Evolutionary conservation across 352 stramenopile species (phyloP).

Genomic region (Saprolegnia diclina): DNA sequence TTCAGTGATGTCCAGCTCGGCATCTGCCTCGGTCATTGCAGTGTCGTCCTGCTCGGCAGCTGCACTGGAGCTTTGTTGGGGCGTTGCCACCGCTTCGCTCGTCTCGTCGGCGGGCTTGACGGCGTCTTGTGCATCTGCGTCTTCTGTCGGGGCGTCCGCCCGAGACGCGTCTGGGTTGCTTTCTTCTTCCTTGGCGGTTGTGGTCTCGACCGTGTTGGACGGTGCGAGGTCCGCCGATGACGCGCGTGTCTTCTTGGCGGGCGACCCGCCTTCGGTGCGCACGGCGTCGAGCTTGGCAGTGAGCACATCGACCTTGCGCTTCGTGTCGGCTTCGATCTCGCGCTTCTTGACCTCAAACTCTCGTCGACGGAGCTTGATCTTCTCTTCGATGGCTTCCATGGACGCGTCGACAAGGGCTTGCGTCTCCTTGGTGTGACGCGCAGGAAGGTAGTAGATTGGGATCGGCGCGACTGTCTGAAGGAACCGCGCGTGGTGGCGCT

Average conservation of each 20-base stretch:
- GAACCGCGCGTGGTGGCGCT: conserved; percentile 47
- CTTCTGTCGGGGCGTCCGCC: no score
- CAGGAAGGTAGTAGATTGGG: conserved; percentile 64
- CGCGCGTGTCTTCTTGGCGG: background rate
- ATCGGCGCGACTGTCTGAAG: conserved; percentile 60
- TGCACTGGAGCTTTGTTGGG: no score
- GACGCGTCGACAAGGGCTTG: conserved; percentile 63
- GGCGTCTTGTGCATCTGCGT: background rate
- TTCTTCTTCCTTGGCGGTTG: background rate
- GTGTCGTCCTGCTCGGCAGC: background rate
- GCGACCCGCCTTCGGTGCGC: conserved; percentile 20
- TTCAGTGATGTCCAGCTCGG: conserved; percentile 26
- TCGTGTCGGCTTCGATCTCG: conserved; percentile 47
- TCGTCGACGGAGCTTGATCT: conserved; percentile 37
- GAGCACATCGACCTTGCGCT: conserved; percentile 42
- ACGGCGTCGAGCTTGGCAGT: conserved; percentile 43
- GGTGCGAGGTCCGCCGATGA: background rate
- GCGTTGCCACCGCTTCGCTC: background rate
- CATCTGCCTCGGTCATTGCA: background rate
- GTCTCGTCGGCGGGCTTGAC: conserved; percentile 20
- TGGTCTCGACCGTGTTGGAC: background rate
- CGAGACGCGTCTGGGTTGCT: background rate
- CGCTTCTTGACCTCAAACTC: conserved; percentile 45
- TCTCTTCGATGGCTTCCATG: conserved; percentile 63
- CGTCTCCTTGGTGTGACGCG: conserved; percentile 71